A percentile compares a stretch with the other conserved stretches of the same genome.
phyloP scores from a whole-genome alignment of 768 basidiomycete species.

The Antrodiella citrinella region DNA sequence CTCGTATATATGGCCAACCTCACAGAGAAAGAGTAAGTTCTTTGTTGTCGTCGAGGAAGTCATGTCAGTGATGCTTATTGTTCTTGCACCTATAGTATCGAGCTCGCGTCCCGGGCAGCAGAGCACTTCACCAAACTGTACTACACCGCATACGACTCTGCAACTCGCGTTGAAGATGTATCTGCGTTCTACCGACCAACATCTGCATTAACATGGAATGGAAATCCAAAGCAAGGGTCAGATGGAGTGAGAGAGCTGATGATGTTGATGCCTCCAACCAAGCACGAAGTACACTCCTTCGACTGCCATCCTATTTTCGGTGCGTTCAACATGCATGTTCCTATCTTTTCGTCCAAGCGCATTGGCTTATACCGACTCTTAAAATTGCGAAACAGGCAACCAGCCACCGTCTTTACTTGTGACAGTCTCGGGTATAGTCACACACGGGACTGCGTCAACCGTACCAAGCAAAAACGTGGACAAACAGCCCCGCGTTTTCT shows the following conservation, averaged over 20 bases:
- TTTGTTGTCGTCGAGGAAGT: too few relatives aligned
- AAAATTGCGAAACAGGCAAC: conserved; percentile 39
- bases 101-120: conserved; percentile 78
- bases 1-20: conserved; percentile 21
- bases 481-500: conserved; percentile 77
- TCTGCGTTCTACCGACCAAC: conserved; percentile 74
- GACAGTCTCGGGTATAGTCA: conserved; percentile 74
- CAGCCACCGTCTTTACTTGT: conserved; percentile 74
- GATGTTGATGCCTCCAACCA: conserved; percentile 67
- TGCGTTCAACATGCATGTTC: conserved; percentile 23
- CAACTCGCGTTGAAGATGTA: conserved; percentile 65
- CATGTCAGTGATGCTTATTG: too few relatives aligned
- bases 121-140: conserved; percentile 79
- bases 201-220: conserved; percentile 82
- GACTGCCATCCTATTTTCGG: conserved; percentile 90
- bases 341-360: not conserved
- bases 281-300: conserved; percentile 80
- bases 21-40: conserved; percentile 27
- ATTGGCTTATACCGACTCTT: conserved; percentile 6
- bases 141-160: conserved; percentile 75
- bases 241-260: conserved; percentile 63
- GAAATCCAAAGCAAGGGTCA: conserved; percentile 66
- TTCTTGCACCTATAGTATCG: conserved; percentile 50
- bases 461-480: conserved; percentile 42
- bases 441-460: conserved; percentile 52